phyloP scores from a whole-genome alignment of 495 filamentous ascomycete genomes.

The Neurospora tetrasperma region DNA sequence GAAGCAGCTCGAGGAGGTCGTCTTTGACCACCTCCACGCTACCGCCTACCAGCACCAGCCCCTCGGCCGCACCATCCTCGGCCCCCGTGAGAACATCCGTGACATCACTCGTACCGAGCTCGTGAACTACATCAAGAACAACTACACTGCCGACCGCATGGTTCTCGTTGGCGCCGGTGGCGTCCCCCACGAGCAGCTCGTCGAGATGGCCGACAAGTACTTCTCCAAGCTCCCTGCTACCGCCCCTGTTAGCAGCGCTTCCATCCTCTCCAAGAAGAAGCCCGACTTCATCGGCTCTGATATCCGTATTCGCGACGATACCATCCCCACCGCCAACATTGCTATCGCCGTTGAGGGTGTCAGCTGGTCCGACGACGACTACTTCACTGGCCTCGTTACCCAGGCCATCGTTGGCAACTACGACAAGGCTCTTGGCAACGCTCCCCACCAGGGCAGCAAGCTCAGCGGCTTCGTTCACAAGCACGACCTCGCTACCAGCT shows the following conservation, averaged over 20 bases:
- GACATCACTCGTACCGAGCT: constrained; percentile 88
- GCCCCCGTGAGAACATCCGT: constrained; percentile 95
- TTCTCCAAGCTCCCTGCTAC: constrained; percentile 66
- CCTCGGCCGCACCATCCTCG: constrained; percentile 93
- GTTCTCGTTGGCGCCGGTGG: constrained; percentile 94
- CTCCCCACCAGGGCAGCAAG: constrained; percentile 93
- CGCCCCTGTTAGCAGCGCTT: constrained; percentile 58
- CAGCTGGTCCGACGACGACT: constrained; percentile 97
- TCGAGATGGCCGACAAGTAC: constrained; percentile 93
- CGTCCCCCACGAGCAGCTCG: constrained; percentile 84
- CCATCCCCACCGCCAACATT: constrained; percentile 90
- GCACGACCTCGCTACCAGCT: constrained; percentile 92
- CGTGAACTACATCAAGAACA: constrained; percentile 91
- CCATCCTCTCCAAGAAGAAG: constrained; percentile 67
- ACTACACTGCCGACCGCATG: constrained; percentile 99
- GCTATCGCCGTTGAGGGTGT: constrained; percentile 98
- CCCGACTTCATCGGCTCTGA: constrained; percentile 96
- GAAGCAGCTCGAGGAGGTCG: constrained; percentile 98
- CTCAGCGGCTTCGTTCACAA: constrained; percentile 87
- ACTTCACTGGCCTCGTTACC: constrained; percentile 94
- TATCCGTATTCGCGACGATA: constrained; percentile 89
- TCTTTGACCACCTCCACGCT: constrained; percentile 98
- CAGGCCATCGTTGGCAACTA: constrained; percentile 99
- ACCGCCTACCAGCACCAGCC: constrained; percentile 95
- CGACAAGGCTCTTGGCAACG: constrained; percentile 97